Evolutionary conservation across 176 grass and related monocot species (phyloP).

Genomic region (Avena sativa): DNA sequence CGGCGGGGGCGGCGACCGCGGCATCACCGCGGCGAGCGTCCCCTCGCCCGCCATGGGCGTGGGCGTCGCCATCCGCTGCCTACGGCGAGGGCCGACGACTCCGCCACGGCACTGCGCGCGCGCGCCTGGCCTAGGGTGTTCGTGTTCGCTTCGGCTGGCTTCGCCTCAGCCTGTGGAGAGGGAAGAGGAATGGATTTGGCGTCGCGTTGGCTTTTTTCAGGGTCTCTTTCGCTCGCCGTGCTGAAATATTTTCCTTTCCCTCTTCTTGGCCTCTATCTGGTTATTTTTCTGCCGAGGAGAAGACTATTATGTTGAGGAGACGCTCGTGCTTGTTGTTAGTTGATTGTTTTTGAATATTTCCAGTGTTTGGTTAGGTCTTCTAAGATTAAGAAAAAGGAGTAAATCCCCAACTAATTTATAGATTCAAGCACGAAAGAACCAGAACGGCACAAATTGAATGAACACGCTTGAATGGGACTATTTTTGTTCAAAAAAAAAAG

Average conservation of each 20-base stretch:
- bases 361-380: slow-evolving; percentile 10
- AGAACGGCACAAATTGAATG: neutral
- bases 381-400: neutral
- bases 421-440: neutral
- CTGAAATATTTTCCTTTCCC: neutral
- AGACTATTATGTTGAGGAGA: slow-evolving; percentile 17
- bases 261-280: neutral
- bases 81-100: slow-evolving; percentile 42
- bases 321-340: neutral
- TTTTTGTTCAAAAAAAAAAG: neutral
- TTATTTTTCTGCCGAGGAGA: slow-evolving; percentile 46
- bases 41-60: slow-evolving; percentile 67
- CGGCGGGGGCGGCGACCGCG: slow-evolving; percentile 51
- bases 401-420: neutral
- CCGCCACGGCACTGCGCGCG: slow-evolving; percentile 56
- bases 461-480: neutral
- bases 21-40: slow-evolving; percentile 57
- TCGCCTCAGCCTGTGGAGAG: slow-evolving; percentile 56
- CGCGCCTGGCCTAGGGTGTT: slow-evolving; percentile 54
- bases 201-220: slow-evolving; percentile 48
- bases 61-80: slow-evolving; percentile 59
- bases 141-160: slow-evolving; percentile 38
- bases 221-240: slow-evolving; percentile 50
- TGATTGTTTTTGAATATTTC: neutral
- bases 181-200: slow-evolving; percentile 55